These are phyloP conservation scores for Phytopythium sindhum DNA, from an alignment of 352 stramenopile species.

Conservation along the genomic window DNA sequence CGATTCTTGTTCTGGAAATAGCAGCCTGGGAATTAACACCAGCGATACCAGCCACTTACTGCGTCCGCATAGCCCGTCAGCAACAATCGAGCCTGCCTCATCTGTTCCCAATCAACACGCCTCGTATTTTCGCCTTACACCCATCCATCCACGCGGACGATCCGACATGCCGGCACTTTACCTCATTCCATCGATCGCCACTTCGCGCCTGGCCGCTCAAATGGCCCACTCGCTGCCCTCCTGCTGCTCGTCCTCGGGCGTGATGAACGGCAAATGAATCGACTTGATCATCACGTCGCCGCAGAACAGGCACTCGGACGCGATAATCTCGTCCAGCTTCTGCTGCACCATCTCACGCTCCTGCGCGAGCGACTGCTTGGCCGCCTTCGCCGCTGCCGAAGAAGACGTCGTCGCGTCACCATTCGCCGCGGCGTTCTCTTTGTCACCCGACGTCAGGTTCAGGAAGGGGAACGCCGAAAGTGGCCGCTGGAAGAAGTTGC, in stretches of 20 bases:
- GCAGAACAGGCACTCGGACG: constrained; percentile 93
- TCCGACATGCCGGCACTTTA: background rate
- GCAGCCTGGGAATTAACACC: background rate
- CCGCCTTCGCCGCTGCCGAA: constrained; percentile 40
- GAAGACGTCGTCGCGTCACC: constrained; percentile 21
- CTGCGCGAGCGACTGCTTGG: constrained; percentile 71
- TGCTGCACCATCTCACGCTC: constrained; percentile 90
- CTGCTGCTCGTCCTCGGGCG: constrained; percentile 74
- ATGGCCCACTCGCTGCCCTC: constrained; percentile 86
- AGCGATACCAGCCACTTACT: background rate
- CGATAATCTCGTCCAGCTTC: constrained; percentile 93
- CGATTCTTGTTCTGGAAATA: background rate
- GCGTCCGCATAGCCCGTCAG: background rate
- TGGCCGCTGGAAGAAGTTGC: constrained; percentile 76
- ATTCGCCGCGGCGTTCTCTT: constrained; percentile 61
- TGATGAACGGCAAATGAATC: constrained; percentile 91
- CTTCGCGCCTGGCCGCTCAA: constrained; percentile 21
- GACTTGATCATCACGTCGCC: constrained; percentile 96
- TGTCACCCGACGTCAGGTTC: constrained; percentile 67
- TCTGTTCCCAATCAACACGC: background rate
- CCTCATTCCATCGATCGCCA: background rate
- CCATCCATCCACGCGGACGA: background rate
- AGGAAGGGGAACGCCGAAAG: constrained; percentile 57
- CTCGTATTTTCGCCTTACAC: constrained; percentile 2
- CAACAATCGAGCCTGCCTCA: background rate